phyloP scores from a whole-genome alignment of 2,329 filamentous ascomycete species.

The Fusarium cyanostomum region DNA sequence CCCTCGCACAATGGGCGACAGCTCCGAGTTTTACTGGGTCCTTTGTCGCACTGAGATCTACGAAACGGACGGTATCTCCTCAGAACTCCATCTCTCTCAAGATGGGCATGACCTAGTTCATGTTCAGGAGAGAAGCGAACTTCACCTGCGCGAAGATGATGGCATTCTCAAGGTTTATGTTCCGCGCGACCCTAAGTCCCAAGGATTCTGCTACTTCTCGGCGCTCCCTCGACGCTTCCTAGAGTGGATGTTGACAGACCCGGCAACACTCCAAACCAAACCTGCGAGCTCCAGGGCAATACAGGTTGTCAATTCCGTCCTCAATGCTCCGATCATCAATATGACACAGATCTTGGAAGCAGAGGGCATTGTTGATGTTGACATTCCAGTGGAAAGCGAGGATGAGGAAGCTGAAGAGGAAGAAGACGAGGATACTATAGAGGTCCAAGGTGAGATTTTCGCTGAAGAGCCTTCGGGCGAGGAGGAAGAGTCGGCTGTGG shows the following conservation, averaged over 20 bases:
- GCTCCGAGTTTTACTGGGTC: constrained; percentile 17
- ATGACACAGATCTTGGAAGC: constrained; percentile 30
- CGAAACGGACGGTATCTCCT: constrained; percentile 46
- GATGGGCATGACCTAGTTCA: constrained; percentile 33
- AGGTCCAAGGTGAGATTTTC: not conserved
- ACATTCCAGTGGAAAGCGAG: not conserved
- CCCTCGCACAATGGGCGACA: constrained; percentile 13
- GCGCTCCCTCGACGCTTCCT: constrained; percentile 43
- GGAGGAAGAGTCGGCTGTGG: not conserved
- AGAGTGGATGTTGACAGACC: constrained; percentile 49
- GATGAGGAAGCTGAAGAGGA: not conserved
- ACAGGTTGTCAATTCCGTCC: constrained; percentile 17
- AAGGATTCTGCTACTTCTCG: constrained; percentile 43
- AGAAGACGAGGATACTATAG: not conserved
- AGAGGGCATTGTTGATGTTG: constrained; percentile 32
- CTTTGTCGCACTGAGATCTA: constrained; percentile 32
- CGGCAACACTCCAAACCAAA: constrained; percentile 10
- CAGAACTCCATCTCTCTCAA: constrained; percentile 42
- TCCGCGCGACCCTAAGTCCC: constrained; percentile 40
- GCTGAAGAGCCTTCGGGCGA: not conserved
- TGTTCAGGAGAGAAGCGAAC: constrained; percentile 26
- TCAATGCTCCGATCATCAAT: constrained; percentile 31
- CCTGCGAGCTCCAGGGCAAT: constrained; percentile 2
- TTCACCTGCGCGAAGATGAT: constrained; percentile 45
- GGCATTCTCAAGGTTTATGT: constrained; percentile 45